A percentile compares a stretch with the other conserved stretches of the same genome.
Conservation (phyloP, 768 basidiomycete species). For the Solioccasus polychromus region DNA sequence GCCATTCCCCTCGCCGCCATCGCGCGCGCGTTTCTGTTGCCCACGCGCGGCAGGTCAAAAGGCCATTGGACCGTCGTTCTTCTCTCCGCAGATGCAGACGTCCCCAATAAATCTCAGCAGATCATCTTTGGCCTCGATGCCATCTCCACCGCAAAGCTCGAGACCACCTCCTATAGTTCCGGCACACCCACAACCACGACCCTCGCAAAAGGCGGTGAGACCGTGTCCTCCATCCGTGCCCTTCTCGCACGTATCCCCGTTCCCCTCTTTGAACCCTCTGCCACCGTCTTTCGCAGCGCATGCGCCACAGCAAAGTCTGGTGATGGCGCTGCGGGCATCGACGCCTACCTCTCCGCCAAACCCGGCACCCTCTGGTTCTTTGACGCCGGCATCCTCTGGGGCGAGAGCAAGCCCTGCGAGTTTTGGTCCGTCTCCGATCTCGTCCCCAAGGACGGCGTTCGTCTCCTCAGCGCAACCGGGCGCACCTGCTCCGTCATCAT, state of each 20-base stretch:
- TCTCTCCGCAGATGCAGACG: constrained; percentile 57
- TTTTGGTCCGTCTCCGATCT: constrained; percentile 68
- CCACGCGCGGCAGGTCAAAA: constrained; percentile 70
- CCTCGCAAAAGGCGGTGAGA: constrained; percentile 51
- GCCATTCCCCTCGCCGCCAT: constrained; percentile 49
- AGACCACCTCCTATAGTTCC: constrained; percentile 39
- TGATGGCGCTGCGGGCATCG: constrained; percentile 55
- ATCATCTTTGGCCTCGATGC: constrained; percentile 75
- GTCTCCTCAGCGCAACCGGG: constrained; percentile 61
- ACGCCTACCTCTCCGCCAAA: constrained; percentile 73
- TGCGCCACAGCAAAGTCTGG: constrained; percentile 36
- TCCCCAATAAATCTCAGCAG: constrained; percentile 49
- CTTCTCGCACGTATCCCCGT: constrained; percentile 51
- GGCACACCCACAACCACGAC: constrained; percentile 21
- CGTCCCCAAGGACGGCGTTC: constrained; percentile 48
- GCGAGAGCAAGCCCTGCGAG: constrained; percentile 73
- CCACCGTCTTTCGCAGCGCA: constrained; percentile 55
- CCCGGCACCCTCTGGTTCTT: constrained; percentile 72
- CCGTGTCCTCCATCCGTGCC: constrained; percentile 45
- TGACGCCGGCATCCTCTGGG: constrained; percentile 65
- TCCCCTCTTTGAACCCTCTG: constrained; percentile 46
- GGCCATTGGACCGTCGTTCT: constrained; percentile 72
- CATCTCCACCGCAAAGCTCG: constrained; percentile 41
- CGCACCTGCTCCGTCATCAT: constrained; percentile 64
- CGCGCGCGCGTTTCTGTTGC: constrained; percentile 64